phyloP scores from a whole-genome alignment of 2,329 filamentous ascomycete species.

The Ceratocystis cacaofunesta region DNA sequence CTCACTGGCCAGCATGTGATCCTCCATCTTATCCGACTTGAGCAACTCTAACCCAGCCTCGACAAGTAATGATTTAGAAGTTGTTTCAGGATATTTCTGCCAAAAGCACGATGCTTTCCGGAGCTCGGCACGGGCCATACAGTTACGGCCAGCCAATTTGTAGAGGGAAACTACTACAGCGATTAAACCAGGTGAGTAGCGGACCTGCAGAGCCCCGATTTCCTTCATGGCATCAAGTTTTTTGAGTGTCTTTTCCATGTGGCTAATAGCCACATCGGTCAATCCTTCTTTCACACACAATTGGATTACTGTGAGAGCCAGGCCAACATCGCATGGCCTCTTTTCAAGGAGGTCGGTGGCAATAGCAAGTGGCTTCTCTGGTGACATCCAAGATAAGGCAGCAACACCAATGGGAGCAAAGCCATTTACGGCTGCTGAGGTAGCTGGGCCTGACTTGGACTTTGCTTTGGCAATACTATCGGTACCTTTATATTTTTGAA shows the following conservation, averaged over 20 bases:
- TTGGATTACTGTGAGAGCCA: conserved; percentile 67
- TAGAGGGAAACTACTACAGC: conserved; percentile 70
- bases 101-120: conserved; percentile 70
- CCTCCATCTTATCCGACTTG: conserved; percentile 53
- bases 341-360: conserved; percentile 10
- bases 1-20: conserved; percentile 56
- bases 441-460: background rate
- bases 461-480: conserved; percentile 3
- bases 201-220: conserved; percentile 47
- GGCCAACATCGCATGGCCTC: conserved; percentile 44
- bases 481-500: conserved; percentile 39
- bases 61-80: conserved; percentile 51
- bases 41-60: conserved; percentile 75
- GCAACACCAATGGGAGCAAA: conserved; percentile 15
- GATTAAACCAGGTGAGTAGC: conserved; percentile 73
- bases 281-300: conserved; percentile 62
- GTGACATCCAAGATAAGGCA: conserved; percentile 7
- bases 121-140: conserved; percentile 57
- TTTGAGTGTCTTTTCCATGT: conserved; percentile 61
- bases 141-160: conserved; percentile 55
- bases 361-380: conserved; percentile 12
- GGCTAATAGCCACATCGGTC: conserved; percentile 54
- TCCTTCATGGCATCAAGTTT: conserved; percentile 49
- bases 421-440: conserved; percentile 10
- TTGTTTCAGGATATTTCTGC: conserved; percentile 40